phyloP scores from a whole-genome alignment of 805 yeast species.

The Kodamaea hsintzibuensis region DNA sequence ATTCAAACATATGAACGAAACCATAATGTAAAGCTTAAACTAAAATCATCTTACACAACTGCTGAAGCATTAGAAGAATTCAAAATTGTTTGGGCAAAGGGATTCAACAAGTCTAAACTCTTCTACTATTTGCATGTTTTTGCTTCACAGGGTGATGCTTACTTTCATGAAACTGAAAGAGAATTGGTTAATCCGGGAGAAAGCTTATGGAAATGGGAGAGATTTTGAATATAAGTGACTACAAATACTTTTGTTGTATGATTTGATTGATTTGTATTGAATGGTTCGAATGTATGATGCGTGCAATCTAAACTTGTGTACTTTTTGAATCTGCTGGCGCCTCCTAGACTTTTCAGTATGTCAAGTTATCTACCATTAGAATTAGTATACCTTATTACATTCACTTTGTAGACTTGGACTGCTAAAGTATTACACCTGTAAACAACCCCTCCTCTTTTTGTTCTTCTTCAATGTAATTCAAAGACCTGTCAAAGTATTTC shows the following conservation, averaged over 20 bases:
- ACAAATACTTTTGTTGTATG: no score
- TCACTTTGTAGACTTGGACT: no score
- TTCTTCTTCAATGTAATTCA: constrained; percentile 69
- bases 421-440: constrained; percentile 42
- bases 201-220: constrained; percentile 45
- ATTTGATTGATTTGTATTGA: no score
- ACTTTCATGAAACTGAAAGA: constrained; percentile 31
- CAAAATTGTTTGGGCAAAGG: constrained; percentile 24
- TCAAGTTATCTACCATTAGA: no score
- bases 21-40: constrained; percentile 28
- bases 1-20: constrained; percentile 40
- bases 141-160: constrained; percentile 42
- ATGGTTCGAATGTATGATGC: no score
- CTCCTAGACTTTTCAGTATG: no score
- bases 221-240: constrained; percentile 11
- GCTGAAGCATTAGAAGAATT: constrained; percentile 33
- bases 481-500: constrained; percentile 62
- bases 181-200: constrained; percentile 50
- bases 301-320: no score
- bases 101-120: constrained; percentile 37
- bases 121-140: constrained; percentile 34
- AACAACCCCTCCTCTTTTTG: constrained; percentile 70
- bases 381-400: no score
- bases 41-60: constrained; percentile 12
- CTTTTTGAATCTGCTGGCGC: no score